Evolutionary conservation across 805 yeast species (phyloP), one percentile per base, ranked within the genome.

Genomic region (Cyberlindnera maritima): DNA sequence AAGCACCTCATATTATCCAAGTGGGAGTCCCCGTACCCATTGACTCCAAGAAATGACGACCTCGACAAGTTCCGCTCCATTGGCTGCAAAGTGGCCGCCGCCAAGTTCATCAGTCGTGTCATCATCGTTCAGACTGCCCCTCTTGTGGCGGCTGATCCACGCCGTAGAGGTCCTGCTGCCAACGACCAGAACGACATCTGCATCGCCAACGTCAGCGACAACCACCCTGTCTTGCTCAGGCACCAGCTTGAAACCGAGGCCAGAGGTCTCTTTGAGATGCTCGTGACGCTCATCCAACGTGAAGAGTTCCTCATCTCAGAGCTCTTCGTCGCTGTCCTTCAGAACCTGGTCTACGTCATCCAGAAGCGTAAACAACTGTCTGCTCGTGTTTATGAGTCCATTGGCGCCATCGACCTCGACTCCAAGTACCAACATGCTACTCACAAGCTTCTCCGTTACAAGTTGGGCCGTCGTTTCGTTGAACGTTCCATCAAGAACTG

Each of bases 161-260:
- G 64, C 46, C 52, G 61, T 43, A 46, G 58, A 46, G 55, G 45
- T n/a, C 37, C 34, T 7, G 14, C 36, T 13, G 14, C 39, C 3
- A 47, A 48, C 8, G 50, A 47, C 19, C 39, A 39, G 2, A 59
- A 53, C 26, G 65, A 60, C 28, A 57, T 59, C 26, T 53, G 52
- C 3, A 43, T 59, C 11, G 47, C 56, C 5, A 53, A 55, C 23
- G 18, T 60, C 20, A 42, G 37, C 19, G 52, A 71, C 33, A 74
- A 71, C 46, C 97, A 92, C 59, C 80, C 89, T 1, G 76, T 87
- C 35, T 72, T 90, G 37, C 77, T 78, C 44, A 70, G 70, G 32
- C 54, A 65, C 10, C 63, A 69, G 19, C 65, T 90, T 51, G 89
- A 85, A 54, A 78, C 84, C 7, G 96, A 91, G 61, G 85, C 91